These are phyloP conservation scores for Cladorrhinum sp. DNA, from an alignment of 2,329 filamentous ascomycete genomes.

Conservation along the genomic window DNA sequence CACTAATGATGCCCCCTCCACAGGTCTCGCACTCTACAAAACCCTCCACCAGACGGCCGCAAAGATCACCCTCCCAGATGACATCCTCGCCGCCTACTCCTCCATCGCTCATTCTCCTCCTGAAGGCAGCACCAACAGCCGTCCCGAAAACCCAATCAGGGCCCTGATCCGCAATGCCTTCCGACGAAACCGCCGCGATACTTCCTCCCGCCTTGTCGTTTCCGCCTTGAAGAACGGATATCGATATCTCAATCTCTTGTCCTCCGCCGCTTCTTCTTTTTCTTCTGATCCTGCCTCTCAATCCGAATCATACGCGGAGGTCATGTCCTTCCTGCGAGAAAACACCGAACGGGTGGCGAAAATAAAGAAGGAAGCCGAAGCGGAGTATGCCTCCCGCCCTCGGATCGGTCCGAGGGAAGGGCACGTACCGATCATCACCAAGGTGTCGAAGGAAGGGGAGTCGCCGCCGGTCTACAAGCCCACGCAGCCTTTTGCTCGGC, in stretches of 20 bases:
- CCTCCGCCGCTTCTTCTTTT: too few relatives aligned
- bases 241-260: constrained; percentile 43
- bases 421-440: constrained; percentile 34
- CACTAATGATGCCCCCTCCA: too few relatives aligned
- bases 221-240: constrained; percentile 67
- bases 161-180: constrained; percentile 63
- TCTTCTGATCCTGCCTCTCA: constrained; percentile 33
- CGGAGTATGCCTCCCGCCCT: constrained; percentile 3
- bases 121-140: too few relatives aligned
- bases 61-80: constrained; percentile 50
- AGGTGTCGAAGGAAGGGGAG: constrained; percentile 26
- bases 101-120: too few relatives aligned
- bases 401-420: constrained; percentile 20
- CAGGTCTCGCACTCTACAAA: constrained; percentile 69
- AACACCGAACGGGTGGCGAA: neutral
- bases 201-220: constrained; percentile 58
- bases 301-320: constrained; percentile 37
- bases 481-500: constrained; percentile 43
- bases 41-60: constrained; percentile 61
- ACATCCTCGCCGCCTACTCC: constrained; percentile 35
- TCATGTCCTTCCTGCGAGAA: constrained; percentile 42
- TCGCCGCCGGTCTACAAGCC: constrained; percentile 50
- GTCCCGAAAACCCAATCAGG: constrained; percentile 46
- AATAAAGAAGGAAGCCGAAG: constrained; percentile 15
- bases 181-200: constrained; percentile 54